These are phyloP conservation scores for Tilletia indica DNA, from an alignment of 1,284 basidiomycete genomes.

Conservation along the genomic window DNA sequence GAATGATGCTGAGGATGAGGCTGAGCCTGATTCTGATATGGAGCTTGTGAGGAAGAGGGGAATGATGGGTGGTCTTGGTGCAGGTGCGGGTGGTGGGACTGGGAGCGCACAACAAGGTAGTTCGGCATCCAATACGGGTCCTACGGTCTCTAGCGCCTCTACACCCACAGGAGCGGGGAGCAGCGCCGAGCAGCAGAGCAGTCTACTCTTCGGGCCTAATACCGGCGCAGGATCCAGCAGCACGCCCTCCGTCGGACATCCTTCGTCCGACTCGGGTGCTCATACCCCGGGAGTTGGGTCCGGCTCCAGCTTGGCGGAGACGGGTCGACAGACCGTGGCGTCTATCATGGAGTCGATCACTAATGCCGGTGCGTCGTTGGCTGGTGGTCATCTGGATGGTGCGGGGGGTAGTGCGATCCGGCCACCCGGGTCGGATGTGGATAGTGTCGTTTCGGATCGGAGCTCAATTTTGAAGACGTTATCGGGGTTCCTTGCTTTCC, in stretches of 20 bases:
- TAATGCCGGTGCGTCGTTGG: background rate
- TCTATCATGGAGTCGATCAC: constrained; percentile 6
- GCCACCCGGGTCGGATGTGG: constrained; percentile 56
- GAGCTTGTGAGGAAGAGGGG: constrained; percentile 55
- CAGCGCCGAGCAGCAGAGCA: too few relatives aligned
- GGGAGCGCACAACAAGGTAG: too few relatives aligned
- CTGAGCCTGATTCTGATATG: constrained; percentile 34
- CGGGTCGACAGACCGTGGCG: constrained; percentile 7
- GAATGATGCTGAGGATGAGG: constrained; percentile 39
- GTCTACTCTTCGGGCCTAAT: too few relatives aligned
- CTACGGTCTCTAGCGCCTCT: too few relatives aligned
- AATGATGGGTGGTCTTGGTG: background rate
- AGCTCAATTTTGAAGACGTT: constrained; percentile 80
- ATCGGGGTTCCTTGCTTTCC: constrained; percentile 66
- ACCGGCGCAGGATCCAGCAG: background rate
- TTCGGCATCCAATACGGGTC: too few relatives aligned
- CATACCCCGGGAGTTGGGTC: background rate
- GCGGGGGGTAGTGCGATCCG: background rate
- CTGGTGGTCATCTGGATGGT: background rate
- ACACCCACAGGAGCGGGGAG: too few relatives aligned
- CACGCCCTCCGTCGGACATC: background rate
- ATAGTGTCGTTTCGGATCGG: constrained; percentile 64
- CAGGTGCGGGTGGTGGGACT: background rate
- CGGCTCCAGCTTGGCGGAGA: background rate
- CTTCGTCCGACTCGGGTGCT: background rate